Conservation (phyloP, 176 grass and related monocot species). For the Oryza meyeriana region DNA sequence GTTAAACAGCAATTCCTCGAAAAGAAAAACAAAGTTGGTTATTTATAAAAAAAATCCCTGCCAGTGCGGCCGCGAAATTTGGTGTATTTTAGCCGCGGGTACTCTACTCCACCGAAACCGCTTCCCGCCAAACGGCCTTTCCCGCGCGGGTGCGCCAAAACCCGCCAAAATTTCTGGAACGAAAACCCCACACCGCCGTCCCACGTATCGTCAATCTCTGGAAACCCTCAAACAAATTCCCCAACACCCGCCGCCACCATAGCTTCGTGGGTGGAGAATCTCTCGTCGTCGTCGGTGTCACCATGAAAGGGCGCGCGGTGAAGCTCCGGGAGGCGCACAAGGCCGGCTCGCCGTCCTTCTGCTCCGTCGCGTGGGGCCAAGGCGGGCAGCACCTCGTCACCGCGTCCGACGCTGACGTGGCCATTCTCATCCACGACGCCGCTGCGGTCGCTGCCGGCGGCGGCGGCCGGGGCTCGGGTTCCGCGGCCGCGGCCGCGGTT, state of each 20-base stretch:
- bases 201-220: background rate
- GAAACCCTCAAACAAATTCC: background rate
- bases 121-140: slow-evolving; percentile 24
- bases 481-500: slow-evolving; percentile 14
- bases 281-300: background rate
- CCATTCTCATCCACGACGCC: slow-evolving; percentile 66
- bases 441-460: slow-evolving; percentile 18
- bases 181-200: background rate
- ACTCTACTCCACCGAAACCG: background rate
- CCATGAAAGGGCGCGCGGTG: slow-evolving; percentile 67
- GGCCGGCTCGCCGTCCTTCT: slow-evolving; percentile 45
- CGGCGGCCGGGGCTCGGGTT: slow-evolving; percentile 5
- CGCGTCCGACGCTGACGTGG: slow-evolving; percentile 52
- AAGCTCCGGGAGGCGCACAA: slow-evolving; percentile 94
- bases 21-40: no score
- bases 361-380: slow-evolving; percentile 59
- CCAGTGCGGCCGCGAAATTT: background rate
- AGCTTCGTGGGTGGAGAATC: background rate
- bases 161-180: slow-evolving; percentile 9
- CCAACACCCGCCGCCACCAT: background rate
- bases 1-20: no score
- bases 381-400: slow-evolving; percentile 65
- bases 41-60: no score
- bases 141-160: slow-evolving; percentile 17
- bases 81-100: background rate